These are phyloP conservation scores for Neurospora pannonica DNA, from an alignment of 495 filamentous ascomycete genomes.

Conservation along the genomic window DNA sequence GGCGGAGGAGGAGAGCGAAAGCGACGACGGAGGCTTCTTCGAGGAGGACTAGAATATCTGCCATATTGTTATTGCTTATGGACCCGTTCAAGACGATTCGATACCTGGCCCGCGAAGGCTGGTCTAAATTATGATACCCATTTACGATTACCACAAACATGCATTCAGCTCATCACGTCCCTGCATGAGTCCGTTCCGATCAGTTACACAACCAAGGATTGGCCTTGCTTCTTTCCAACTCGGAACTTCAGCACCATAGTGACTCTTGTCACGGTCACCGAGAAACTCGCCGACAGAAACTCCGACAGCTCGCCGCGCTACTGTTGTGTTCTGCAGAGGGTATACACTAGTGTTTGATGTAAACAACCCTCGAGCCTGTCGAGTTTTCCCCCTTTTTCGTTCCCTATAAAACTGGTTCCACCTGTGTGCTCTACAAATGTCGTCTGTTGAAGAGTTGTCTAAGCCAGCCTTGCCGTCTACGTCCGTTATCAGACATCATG, in stretches of 20 bases:
- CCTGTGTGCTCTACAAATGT: neutral
- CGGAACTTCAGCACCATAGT: neutral
- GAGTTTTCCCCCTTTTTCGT: neutral
- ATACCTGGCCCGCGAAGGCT: neutral
- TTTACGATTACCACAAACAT: neutral
- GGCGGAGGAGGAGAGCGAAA: constrained; percentile 8
- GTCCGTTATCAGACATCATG: neutral
- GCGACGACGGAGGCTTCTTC: constrained; percentile 25
- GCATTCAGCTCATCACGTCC: neutral
- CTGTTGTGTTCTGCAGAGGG: neutral
- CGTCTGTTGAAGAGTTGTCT: neutral
- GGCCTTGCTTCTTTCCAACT: neutral
- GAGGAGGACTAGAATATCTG: constrained; percentile 12
- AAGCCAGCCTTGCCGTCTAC: neutral
- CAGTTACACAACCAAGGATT: neutral
- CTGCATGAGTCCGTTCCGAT: neutral
- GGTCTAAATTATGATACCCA: constrained; percentile 12
- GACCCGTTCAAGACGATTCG: neutral
- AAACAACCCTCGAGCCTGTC: neutral
- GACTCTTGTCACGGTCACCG: neutral
- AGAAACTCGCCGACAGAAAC: neutral
- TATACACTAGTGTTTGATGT: neutral
- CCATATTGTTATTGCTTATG: neutral
- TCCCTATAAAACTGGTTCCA: neutral
- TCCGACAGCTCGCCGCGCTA: neutral